Base-by-base conservation (phyloP, 2,329 filamentous ascomycete genomes). In the Talaromyces funiculosus region DNA sequence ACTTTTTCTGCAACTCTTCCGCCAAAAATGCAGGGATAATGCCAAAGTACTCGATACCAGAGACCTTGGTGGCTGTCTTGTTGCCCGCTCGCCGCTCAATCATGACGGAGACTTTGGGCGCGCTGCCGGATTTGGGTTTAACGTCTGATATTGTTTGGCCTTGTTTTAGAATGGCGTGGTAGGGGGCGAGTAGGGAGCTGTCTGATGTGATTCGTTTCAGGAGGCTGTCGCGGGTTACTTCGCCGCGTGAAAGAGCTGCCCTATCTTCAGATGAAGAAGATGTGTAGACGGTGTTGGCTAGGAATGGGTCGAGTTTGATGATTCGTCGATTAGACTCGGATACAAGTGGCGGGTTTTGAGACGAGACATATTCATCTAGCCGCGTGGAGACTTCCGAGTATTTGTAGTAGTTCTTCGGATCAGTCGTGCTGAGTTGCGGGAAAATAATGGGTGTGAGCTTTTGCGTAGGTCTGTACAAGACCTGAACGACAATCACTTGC, bases 1-100 rank as follows among this genome's bases (percentile, higher is more conserved):
- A 89, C 33, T 83, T 82, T 74, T 86, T 88, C 67, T 86, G 80
- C 66, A 89, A 67, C 69, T 89, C 86, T 62, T 88, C 86, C 1
- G 85, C 85, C 58, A 89, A 74, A 1, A 82, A 73, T 49, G 80
- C 80, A 0, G 86, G 83, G 18, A 82, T 78, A 45, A 89, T 82
- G 26, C 82, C 80, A 65, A 86, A 89, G 0, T 80, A 73, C 66
- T 89, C 86, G 31, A 89, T 68, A 3, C 84, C 84, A 16, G 78
- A 81, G 1, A 88, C 77, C 65, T 83, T 86, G 3, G 86, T 88
- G 2, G 86, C 84, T 2, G 82, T 84, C 72, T 89, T 89, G 60
- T 85, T 85, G 7, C 86, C 85, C 20, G 81, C 83, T n/a, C 86
- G 81, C 18, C 83, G 86, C 68, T 89, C 86, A 8, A 89, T 73